Percentiles rank a stretch among this genome's conserved stretches.
Conservation (phyloP, 352 stramenopile species). For the Phytophthora sp. region DNA sequence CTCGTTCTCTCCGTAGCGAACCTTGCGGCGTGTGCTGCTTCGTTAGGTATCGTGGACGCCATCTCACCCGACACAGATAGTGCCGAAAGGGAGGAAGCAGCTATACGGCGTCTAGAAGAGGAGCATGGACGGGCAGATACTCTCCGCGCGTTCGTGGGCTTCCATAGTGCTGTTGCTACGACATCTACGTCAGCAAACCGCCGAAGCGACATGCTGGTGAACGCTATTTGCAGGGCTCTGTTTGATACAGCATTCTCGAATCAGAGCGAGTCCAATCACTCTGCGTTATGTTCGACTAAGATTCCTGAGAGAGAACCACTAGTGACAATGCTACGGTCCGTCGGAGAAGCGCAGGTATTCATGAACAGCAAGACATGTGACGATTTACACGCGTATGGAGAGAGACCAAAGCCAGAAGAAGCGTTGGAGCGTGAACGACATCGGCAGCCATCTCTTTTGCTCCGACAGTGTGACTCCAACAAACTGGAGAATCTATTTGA, state of each 20-base stretch:
- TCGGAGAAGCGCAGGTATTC: conserved; percentile 55
- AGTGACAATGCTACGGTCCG: conserved; percentile 39
- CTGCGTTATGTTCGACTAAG: not conserved
- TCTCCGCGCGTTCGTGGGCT: conserved; percentile 74
- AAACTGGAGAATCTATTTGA: conserved; percentile 60
- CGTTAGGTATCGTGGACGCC: conserved; percentile 40
- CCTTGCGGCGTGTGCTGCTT: conserved; percentile 49
- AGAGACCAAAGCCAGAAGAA: conserved; percentile 43
- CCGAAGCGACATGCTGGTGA: conserved; percentile 40
- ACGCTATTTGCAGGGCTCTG: conserved; percentile 42
- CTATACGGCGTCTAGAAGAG: conserved; percentile 33
- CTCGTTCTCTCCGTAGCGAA: conserved; percentile 64
- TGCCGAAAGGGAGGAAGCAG: conserved; percentile 4
- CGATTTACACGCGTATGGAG: conserved; percentile 50
- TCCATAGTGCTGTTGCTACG: conserved; percentile 62
- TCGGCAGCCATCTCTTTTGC: conserved; percentile 33
- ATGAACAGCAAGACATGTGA: conserved; percentile 74
- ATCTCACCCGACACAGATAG: conserved; percentile 1
- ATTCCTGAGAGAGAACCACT: conserved; percentile 62
- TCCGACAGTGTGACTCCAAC: conserved; percentile 66
- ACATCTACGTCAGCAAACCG: conserved; percentile 26
- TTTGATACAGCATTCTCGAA: conserved; percentile 18
- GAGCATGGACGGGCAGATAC: conserved; percentile 61
- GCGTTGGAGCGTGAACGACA: conserved; percentile 15
- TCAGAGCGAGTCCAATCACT: conserved; percentile 6